These are phyloP conservation scores for Auricularia auricula-judae DNA, from an alignment of 768 basidiomycete species.

Conservation along the genomic window DNA sequence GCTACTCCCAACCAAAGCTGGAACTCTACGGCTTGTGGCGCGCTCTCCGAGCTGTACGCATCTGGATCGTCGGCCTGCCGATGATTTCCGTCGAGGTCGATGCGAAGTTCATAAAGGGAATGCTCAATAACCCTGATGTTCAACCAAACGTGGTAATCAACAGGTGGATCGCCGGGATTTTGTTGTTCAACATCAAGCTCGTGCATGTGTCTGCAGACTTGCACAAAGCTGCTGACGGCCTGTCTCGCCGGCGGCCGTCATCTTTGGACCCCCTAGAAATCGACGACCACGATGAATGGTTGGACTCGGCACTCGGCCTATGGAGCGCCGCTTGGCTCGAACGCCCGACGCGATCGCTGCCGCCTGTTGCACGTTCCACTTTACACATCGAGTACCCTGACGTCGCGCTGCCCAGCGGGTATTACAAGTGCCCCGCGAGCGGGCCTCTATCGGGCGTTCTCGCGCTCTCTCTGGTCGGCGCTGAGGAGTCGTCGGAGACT, in stretches of 20 bases:
- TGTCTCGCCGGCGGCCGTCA: conserved; percentile 10
- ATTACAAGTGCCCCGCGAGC: too few species aligned
- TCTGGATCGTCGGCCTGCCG: neutral
- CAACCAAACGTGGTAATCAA: conserved; percentile 6
- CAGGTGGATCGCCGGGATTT: conserved; percentile 5
- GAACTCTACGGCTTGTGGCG: conserved; percentile 17
- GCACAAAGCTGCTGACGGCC: conserved; percentile 14
- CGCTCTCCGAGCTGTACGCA: conserved; percentile 1
- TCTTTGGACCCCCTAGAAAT: neutral
- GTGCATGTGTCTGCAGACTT: conserved; percentile 22
- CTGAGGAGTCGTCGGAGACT: too few species aligned
- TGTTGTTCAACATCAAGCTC: conserved; percentile 12
- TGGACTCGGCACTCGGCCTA: neutral
- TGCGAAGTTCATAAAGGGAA: conserved; percentile 7
- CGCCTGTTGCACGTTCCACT: neutral
- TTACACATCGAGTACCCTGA: neutral
- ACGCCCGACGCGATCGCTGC: neutral
- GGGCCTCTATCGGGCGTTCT: too few species aligned
- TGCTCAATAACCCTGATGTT: conserved; percentile 8
- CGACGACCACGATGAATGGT: neutral
- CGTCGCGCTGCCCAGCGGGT: neutral
- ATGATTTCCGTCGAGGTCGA: conserved; percentile 6
- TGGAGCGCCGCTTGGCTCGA: neutral
- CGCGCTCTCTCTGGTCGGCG: too few species aligned
- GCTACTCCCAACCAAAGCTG: conserved; percentile 16